Percentiles rank a stretch among this genome's conserved stretches.
Conservation (phyloP, 164 flowering plant species). For the Tetrastigma voinierianum region DNA sequence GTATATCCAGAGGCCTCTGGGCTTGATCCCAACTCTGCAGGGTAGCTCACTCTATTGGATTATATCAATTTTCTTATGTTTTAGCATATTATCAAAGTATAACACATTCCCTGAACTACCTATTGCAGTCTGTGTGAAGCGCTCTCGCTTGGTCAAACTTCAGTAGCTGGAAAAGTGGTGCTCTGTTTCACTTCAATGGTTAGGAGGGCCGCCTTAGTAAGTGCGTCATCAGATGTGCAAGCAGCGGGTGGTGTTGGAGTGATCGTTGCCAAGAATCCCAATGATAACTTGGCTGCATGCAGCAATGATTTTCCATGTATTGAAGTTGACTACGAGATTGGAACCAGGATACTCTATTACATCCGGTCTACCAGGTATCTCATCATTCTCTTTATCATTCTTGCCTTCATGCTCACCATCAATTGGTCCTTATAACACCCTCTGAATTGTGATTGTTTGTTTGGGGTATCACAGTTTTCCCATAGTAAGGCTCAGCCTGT, state of each 20-base stretch:
- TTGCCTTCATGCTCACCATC: background rate
- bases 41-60: conserved; percentile 12
- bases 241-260: conserved; percentile 27
- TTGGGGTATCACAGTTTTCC: conserved; percentile 23
- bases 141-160: background rate
- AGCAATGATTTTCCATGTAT: conserved; percentile 8
- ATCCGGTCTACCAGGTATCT: conserved; percentile 30
- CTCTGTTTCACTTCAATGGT: conserved; percentile 15
- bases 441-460: background rate
- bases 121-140: too few species aligned
- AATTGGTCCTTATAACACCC: background rate
- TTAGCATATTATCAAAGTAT: background rate
- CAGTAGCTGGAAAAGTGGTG: conserved; percentile 22
- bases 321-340: conserved; percentile 34
- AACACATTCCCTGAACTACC: background rate
- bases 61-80: background rate
- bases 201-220: background rate
- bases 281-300: conserved; percentile 1
- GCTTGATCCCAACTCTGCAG: conserved; percentile 13
- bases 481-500: conserved; percentile 27
- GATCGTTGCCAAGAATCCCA: conserved; percentile 9
- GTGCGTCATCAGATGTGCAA: conserved; percentile 12
- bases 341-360: conserved; percentile 39
- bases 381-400: too few species aligned
- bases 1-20: conserved; percentile 23